Conservation (phyloP, 2,329 filamentous ascomycete species). For the Paracamarosporium sp. region DNA sequence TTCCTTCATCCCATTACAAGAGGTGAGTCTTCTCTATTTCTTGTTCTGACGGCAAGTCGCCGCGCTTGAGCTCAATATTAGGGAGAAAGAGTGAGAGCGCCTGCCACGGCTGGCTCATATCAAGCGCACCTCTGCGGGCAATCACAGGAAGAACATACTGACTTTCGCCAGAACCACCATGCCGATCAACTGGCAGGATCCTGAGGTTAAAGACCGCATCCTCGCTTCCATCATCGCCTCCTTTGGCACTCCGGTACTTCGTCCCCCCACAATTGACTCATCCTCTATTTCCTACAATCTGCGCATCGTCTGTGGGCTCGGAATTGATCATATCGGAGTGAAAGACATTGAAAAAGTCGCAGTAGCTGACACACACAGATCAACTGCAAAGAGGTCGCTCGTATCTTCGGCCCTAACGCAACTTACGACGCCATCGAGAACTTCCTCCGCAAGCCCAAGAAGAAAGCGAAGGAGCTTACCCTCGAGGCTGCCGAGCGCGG, state of each 20-base stretch:
- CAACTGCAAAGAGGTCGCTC: constrained; percentile 52
- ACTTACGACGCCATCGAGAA: constrained; percentile 58
- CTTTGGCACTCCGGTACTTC: constrained; percentile 37
- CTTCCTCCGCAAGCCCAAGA: constrained; percentile 54
- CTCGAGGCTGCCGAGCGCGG: constrained; percentile 14
- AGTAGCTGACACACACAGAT: no score
- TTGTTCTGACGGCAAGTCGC: neutral
- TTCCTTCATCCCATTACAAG: neutral
- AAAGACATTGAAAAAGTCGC: no score
- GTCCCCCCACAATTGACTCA: constrained; percentile 2
- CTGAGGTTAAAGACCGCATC: constrained; percentile 46
- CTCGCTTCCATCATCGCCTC: constrained; percentile 50
- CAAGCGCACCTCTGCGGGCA: neutral
- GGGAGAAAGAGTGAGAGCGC: neutral
- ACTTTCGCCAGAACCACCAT: constrained; percentile 22
- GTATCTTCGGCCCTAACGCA: constrained; percentile 53
- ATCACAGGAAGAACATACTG: neutral
- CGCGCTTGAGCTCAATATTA: neutral
- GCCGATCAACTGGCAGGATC: constrained; percentile 46
- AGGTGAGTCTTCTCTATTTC: neutral
- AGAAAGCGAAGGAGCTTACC: constrained; percentile 44
- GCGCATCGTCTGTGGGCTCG: no score
- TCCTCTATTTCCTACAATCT: no score
- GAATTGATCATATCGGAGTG: no score
- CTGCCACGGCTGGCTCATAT: neutral